Percentiles rank a stretch among this genome's conserved stretches.
These are phyloP conservation scores for Cyclotella kingstonii DNA, from an alignment of 108 stramenopile species.

Conservation along the genomic window DNA sequence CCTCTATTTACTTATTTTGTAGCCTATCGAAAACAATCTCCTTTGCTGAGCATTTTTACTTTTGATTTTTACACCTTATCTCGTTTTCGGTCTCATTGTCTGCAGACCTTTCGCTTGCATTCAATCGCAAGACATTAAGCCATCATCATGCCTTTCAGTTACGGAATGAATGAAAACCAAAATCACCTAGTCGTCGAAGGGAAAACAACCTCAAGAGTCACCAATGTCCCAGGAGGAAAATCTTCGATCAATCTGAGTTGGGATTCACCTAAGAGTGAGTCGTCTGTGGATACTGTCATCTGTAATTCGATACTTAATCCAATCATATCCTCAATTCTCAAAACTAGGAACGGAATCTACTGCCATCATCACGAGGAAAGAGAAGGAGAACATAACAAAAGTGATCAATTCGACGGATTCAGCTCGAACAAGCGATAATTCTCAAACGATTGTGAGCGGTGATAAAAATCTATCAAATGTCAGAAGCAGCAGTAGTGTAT, in stretches of 20 bases:
- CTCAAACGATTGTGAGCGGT: constrained; percentile 1
- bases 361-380: constrained; percentile 27
- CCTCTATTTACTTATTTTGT: no score
- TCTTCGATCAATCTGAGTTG: constrained; percentile 48
- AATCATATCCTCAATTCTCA: neutral
- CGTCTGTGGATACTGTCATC: neutral
- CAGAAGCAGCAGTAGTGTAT: constrained; percentile 17
- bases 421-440: neutral
- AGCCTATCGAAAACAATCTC: no score
- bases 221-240: constrained; percentile 57
- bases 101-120: no score
- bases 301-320: no score
- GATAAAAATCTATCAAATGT: neutral
- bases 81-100: no score
- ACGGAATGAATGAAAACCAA: constrained; percentile 68
- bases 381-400: constrained; percentile 20
- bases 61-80: no score
- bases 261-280: constrained; percentile 39
- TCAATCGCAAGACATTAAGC: no score
- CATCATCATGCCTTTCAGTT: constrained; percentile 7
- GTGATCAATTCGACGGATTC: constrained; percentile 29
- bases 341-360: constrained; percentile 4
- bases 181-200: constrained; percentile 56
- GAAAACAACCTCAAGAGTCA: constrained; percentile 60
- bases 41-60: no score